Evolutionary conservation across 2,329 filamentous ascomycete species (phyloP), one percentile per base, ranked within the genome.

Genomic region (Talaromyces funiculosus): DNA sequence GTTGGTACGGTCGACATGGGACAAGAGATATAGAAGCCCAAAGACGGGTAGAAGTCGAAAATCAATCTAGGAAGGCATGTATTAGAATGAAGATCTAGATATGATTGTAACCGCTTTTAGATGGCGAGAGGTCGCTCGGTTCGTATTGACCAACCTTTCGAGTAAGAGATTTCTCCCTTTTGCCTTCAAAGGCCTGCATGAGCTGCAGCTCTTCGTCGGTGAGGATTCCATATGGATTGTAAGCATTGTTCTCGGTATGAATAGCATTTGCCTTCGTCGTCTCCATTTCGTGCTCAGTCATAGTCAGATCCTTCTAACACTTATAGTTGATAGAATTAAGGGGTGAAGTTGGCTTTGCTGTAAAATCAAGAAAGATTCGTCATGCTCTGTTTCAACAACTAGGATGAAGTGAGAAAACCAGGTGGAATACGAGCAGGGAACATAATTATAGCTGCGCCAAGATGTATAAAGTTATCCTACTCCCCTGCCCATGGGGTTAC

Each of bases 1-100:
- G 51, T 70, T 70, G 16, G 64, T 65, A 40, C 68, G 64, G 62
- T 70, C 68, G 14, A 70, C 60, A 56, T 69, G 77, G 4, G 68
- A 70, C 1, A 77, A 64, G 1, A 77, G 66, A 54, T 77, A 77
- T 1, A 77, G 67, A 0, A 76, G 47, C 0, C 75, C 71, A 3
- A 77, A 67, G 68, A 74, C 73, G 18, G 75, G 74, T 31, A 77
- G 73, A 12, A 77, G 59, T 3, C 70, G 70, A 31, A 73, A 54
- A 57, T 77, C 75, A 10, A 57, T 18, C 40, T 43, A 20, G n/a
- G 20, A 18, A 43, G 1, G 9, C 20, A 18, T 9, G 20, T 8
- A 4, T 43, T 12, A 43, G 40, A 43, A 20, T 2, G 3, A 20
- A 43, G 20, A 20, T 22, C 40, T 1, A 22, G 40, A 4, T 16